Evolutionary conservation across 495 filamentous ascomycete genomes (phyloP), one percentile per base, ranked within the genome.

Genomic region (Xylaria venustula): DNA sequence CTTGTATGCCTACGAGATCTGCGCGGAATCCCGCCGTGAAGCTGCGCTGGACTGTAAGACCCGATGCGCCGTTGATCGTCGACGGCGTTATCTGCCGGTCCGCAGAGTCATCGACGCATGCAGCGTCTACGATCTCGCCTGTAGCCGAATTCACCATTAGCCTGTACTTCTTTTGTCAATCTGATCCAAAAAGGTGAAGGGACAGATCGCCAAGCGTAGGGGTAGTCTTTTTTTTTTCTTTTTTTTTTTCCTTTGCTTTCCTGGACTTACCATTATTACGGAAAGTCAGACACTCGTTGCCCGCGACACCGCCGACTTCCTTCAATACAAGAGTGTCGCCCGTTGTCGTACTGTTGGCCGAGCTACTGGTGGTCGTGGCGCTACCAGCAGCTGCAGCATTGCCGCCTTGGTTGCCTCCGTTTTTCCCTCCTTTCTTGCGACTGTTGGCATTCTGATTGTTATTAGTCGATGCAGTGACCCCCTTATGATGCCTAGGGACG

Each of bases 51-150:
- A 71, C 60, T 30, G 67, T 57, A 32, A 71, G 61, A 1, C 69
- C 65, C 58, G 55, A 52, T 25, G 41, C 57, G 25, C 67, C 62
- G 28, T 61, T 53, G 46, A 62, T 40, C n/a, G 58, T 72, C n/a
- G 63, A 63, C n/a, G 71, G 67, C 14, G 65, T 73, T 25, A 73
- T 32, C 62, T 74, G 71, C n/a, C 71, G 62, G 52, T 71, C 72
- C 5, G 70, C 70, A 36, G 65, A 26, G 9, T 63, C 53, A 45
- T 60, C 60, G 44, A 70, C 68, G 55, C 70, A 74, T 36, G 71
- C 68, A 28, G 70, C 66, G 42, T 74, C 64, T 42, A 72, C 71
- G 44, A 74, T 71, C 42, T 69, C 63, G 45, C 71, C 71, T 71
- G 60, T 19, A 11, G 7, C 28, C n/a, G n/a, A n/a, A n/a, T n/a